These are phyloP conservation scores for Linnemannia exigua DNA, from an alignment of 192 early-diverging fungal species.

Conservation along the genomic window DNA sequence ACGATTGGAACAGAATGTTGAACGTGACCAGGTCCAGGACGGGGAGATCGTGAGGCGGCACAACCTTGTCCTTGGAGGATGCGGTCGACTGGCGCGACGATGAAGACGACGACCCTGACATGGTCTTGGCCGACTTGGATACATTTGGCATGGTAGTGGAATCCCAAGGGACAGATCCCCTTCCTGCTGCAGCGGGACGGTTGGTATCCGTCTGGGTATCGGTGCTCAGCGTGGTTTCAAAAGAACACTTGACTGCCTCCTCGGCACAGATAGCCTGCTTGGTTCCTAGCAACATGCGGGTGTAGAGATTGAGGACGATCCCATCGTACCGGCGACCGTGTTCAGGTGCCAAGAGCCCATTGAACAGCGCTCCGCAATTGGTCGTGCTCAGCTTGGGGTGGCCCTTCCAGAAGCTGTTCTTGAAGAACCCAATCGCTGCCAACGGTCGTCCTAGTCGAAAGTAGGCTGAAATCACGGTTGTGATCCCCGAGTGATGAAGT, in stretches of 20 bases:
- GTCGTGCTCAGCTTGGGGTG: constrained; percentile 35
- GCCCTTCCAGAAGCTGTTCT: constrained; percentile 25
- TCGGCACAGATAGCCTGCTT: constrained; percentile 16
- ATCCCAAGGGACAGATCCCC: background rate
- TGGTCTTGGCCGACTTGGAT: background rate
- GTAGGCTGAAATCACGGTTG: constrained; percentile 37
- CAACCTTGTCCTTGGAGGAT: background rate
- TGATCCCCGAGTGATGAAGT: constrained; percentile 35
- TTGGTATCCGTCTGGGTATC: background rate
- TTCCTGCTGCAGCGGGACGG: background rate
- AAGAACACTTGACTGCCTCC: background rate
- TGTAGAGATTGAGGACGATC: constrained; percentile 34
- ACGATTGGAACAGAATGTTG: constrained; percentile 33
- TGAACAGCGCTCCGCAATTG: constrained; percentile 40
- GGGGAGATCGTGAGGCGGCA: constrained; percentile 16
- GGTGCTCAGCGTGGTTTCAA: background rate
- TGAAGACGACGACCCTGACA: background rate
- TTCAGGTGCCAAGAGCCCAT: constrained; percentile 44
- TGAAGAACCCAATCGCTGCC: constrained; percentile 50
- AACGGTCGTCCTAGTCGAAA: constrained; percentile 40
- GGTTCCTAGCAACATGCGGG: constrained; percentile 33
- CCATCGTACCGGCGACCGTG: constrained; percentile 33
- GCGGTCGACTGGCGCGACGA: background rate
- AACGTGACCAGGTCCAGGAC: constrained; percentile 26
- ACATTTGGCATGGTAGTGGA: background rate